Percentiles rank a stretch among this genome's conserved stretches.
Conservation (phyloP, 768 basidiomycete species). For the Melanogaster broomeanus region DNA sequence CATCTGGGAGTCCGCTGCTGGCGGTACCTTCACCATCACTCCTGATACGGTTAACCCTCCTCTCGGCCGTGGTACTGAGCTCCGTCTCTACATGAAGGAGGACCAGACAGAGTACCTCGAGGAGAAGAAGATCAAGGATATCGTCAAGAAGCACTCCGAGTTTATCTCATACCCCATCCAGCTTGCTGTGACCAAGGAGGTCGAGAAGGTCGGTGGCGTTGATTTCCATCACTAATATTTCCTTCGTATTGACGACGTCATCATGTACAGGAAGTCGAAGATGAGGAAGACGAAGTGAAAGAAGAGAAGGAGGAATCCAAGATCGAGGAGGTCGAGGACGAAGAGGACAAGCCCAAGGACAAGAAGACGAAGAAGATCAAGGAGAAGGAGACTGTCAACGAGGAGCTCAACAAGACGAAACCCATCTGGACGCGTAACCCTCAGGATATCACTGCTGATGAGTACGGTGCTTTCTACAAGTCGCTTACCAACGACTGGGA, state of each 20-base stretch:
- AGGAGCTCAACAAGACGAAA: slow-evolving; percentile 99
- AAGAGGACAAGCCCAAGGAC: slow-evolving; percentile 81
- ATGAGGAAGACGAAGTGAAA: slow-evolving; percentile 72
- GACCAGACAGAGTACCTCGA: slow-evolving; percentile 99
- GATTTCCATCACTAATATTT: background rate
- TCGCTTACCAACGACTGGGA: slow-evolving; percentile 99
- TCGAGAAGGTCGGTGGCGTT: slow-evolving; percentile 80
- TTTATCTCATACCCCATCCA: slow-evolving; percentile 99
- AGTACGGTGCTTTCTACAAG: slow-evolving; percentile 98
- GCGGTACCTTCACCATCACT: slow-evolving; percentile 99
- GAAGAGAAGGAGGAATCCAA: slow-evolving; percentile 77
- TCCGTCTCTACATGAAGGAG: slow-evolving; percentile 93
- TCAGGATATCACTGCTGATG: slow-evolving; percentile 87
- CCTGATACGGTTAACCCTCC: slow-evolving; percentile 87
- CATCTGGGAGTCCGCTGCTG: slow-evolving; percentile 99
- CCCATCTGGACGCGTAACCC: slow-evolving; percentile 99
- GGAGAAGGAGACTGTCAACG: slow-evolving; percentile 83
- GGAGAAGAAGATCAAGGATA: slow-evolving; percentile 99
- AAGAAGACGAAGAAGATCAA: slow-evolving; percentile 96
- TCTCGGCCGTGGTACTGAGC: slow-evolving; percentile 91
- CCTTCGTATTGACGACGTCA: slow-evolving; percentile 6
- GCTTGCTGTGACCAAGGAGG: slow-evolving; percentile 97
- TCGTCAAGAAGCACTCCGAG: slow-evolving; percentile 99
- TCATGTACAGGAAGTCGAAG: slow-evolving; percentile 74
- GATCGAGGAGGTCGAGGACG: slow-evolving; percentile 82